Evolutionary conservation across 768 basidiomycete species (phyloP).

Genomic region (Phylloporus scabripes): DNA sequence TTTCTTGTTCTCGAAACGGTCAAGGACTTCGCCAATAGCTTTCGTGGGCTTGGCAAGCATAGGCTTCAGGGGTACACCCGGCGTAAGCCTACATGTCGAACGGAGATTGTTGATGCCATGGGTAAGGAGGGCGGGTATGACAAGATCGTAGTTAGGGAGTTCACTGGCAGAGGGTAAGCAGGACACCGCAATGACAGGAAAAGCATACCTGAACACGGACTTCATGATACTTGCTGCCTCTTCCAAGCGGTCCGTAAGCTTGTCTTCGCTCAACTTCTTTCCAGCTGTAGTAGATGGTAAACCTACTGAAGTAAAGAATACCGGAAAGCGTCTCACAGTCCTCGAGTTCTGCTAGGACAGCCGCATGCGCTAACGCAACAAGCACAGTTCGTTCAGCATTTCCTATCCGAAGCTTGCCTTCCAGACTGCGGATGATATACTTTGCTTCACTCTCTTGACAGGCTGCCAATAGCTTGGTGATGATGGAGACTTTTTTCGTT

Average conservation of each 20-base stretch:
- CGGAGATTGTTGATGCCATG: constrained; percentile 66
- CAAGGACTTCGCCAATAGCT: constrained; percentile 95
- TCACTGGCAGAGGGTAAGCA: constrained; percentile 50
- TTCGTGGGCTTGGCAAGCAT: constrained; percentile 99
- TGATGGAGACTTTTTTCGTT: constrained; percentile 90
- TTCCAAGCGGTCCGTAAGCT: constrained; percentile 66
- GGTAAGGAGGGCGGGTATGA: constrained; percentile 84
- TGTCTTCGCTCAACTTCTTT: constrained; percentile 73
- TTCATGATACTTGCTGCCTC: constrained; percentile 76
- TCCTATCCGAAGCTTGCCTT: constrained; percentile 96
- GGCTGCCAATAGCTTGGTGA: constrained; percentile 88
- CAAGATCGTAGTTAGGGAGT: constrained; percentile 86
- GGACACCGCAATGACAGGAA: not conserved
- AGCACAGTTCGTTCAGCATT: constrained; percentile 96
- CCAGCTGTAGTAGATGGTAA: constrained; percentile 39
- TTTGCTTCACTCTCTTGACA: constrained; percentile 93
- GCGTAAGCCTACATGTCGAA: constrained; percentile 82
- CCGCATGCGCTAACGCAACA: constrained; percentile 89
- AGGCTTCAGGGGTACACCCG: constrained; percentile 94
- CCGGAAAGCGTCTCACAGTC: constrained; percentile 34
- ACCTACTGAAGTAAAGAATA: not conserved
- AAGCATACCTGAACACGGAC: constrained; percentile 79
- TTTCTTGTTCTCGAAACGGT: constrained; percentile 89
- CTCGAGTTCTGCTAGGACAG: constrained; percentile 76
- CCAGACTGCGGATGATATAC: constrained; percentile 91